Percentiles rank a stretch among this genome's conserved stretches.
Conservation (phyloP, 176 grass and related monocot species). For the Aegilops tauschii region DNA sequence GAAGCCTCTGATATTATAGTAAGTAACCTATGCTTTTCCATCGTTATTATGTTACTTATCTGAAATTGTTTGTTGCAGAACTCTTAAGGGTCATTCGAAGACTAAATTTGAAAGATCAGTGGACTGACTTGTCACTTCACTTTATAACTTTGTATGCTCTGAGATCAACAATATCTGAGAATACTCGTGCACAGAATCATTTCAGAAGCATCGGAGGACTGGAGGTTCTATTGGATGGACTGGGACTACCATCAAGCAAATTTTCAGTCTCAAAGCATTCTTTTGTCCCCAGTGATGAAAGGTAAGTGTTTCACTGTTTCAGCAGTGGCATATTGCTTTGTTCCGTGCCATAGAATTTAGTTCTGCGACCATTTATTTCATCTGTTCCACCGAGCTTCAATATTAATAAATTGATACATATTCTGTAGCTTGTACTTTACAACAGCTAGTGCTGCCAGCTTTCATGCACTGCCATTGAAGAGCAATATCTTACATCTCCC, state of each 20-base stretch:
- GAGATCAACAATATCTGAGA: conserved; percentile 78
- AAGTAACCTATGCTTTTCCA: conserved; percentile 4
- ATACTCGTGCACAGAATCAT: conserved; percentile 92
- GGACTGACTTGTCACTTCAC: conserved; percentile 83
- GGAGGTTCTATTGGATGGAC: conserved; percentile 95
- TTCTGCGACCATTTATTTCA: neutral
- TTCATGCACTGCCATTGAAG: conserved; percentile 10
- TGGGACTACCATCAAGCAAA: conserved; percentile 90
- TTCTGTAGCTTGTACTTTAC: neutral
- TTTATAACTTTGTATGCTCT: conserved; percentile 82
- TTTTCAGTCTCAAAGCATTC: conserved; percentile 65
- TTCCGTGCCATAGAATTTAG: neutral
- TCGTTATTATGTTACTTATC: conserved; percentile 23
- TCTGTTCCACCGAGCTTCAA: conserved; percentile 8
- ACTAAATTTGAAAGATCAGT: conserved; percentile 91
- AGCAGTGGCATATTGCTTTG: conserved; percentile 1
- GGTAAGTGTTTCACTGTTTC: conserved; percentile 37
- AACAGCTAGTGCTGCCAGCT: neutral
- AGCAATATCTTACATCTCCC: neutral
- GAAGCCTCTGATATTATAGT: conserved; percentile 18
- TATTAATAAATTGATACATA: neutral
- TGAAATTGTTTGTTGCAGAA: conserved; percentile 64
- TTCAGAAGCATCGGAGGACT: conserved; percentile 98
- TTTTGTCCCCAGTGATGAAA: conserved; percentile 70
- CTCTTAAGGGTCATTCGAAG: conserved; percentile 93